Evolutionary conservation across 768 basidiomycete species (phyloP).

Genomic region (Boletellus emodensis): DNA sequence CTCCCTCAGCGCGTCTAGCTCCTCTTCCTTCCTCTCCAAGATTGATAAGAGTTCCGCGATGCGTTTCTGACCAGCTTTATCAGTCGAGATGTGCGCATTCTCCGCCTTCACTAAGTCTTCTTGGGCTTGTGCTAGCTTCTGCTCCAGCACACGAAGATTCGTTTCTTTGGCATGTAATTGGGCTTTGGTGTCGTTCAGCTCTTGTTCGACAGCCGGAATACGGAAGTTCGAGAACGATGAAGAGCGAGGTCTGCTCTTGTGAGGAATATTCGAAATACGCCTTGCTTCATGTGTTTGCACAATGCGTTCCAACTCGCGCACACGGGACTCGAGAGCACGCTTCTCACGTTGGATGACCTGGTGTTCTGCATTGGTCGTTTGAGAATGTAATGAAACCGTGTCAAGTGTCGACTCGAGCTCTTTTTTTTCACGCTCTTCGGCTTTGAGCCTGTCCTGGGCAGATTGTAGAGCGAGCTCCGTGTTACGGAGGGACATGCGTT

Average conservation of each 20-base stretch:
- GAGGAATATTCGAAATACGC: slow-evolving; percentile 29
- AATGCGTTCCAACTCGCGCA: slow-evolving; percentile 53
- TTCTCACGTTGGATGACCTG: slow-evolving; percentile 59
- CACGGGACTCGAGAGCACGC: slow-evolving; percentile 47
- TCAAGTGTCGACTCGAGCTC: slow-evolving; percentile 58
- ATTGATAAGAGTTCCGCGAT: slow-evolving; percentile 40
- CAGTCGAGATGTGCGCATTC: slow-evolving; percentile 57
- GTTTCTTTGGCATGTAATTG: slow-evolving; percentile 42
- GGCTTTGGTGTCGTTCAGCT: slow-evolving; percentile 46
- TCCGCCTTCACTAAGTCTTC: slow-evolving; percentile 47
- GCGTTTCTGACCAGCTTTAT: slow-evolving; percentile 43
- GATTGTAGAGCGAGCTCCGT: slow-evolving; percentile 43
- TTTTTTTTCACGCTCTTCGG: slow-evolving; percentile 44
- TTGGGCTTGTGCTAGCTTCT: slow-evolving; percentile 49
- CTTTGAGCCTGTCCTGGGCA: slow-evolving; percentile 49
- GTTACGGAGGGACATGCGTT: slow-evolving; percentile 52
- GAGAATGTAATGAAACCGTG: slow-evolving; percentile 49
- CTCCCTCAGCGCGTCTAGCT: slow-evolving; percentile 44
- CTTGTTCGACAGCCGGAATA: slow-evolving; percentile 50
- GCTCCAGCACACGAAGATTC: slow-evolving; percentile 39
- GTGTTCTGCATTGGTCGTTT: slow-evolving; percentile 39
- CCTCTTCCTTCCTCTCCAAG: slow-evolving; percentile 58
- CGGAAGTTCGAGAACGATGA: slow-evolving; percentile 55
- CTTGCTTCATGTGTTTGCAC: slow-evolving; percentile 35
- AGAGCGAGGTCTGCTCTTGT: slow-evolving; percentile 46